Conservation (phyloP, 1,284 basidiomycete genomes). For the Heterobasidion occidentale region DNA sequence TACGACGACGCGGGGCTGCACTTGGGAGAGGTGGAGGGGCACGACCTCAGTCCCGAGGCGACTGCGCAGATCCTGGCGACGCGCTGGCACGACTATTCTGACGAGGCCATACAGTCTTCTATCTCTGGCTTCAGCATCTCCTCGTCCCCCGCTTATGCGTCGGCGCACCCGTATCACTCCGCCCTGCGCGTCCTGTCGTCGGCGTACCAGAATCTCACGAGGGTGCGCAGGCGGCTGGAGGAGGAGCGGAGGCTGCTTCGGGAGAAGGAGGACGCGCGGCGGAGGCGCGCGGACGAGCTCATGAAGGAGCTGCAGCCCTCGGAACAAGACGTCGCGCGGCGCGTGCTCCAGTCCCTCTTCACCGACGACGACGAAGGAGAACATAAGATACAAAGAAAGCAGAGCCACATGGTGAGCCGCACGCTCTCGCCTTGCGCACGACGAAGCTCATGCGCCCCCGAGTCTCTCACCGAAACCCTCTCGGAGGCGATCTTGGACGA, state of each 20-base stretch:
- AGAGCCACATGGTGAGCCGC: constrained; percentile 45
- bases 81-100: constrained; percentile 65
- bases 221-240: constrained; percentile 53
- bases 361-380: constrained; percentile 50
- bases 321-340: constrained; percentile 56
- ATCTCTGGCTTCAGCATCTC: constrained; percentile 38
- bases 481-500: constrained; percentile 67
- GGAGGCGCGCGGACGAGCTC: constrained; percentile 40
- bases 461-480: constrained; percentile 65
- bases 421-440: constrained; percentile 2
- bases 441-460: constrained; percentile 4
- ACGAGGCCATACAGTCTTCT: constrained; percentile 57
- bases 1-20: constrained; percentile 2
- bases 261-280: constrained; percentile 49
- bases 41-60: constrained; percentile 16
- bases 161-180: constrained; percentile 55
- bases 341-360: constrained; percentile 61
- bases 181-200: constrained; percentile 63
- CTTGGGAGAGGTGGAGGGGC: constrained; percentile 6
- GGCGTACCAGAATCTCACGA: constrained; percentile 49
- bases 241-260: constrained; percentile 39
- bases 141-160: constrained; percentile 35
- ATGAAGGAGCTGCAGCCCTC: constrained; percentile 49
- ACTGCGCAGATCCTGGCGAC: constrained; percentile 45
- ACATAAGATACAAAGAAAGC: constrained; percentile 43